Conservation (phyloP, 2,329 filamentous ascomycete genomes). For the Chaetomiaceae sp. region DNA sequence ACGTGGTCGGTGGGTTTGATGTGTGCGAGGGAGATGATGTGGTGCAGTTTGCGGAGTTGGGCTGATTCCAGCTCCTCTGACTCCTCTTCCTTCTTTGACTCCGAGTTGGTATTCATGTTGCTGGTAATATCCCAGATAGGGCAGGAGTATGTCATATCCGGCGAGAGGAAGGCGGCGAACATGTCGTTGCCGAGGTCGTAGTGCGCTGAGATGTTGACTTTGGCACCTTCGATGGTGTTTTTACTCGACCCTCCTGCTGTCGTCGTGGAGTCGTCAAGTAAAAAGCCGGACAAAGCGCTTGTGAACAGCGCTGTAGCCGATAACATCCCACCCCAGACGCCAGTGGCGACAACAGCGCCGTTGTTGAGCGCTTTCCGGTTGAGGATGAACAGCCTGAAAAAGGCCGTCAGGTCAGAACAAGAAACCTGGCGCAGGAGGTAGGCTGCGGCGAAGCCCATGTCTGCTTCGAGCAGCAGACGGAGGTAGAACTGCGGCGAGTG, state of each 20-base stretch:
- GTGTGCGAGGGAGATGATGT: conserved; percentile 61
- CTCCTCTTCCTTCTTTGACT: no score
- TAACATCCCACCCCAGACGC: no score
- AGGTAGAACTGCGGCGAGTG: conserved; percentile 53
- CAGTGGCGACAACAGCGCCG: conserved; percentile 58
- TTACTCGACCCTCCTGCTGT: background rate
- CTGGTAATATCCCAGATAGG: conserved; percentile 53
- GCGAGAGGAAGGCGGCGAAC: conserved; percentile 68
- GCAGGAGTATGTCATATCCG: conserved; percentile 75
- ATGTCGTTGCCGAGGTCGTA: conserved; percentile 75
- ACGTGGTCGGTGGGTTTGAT: conserved; percentile 64
- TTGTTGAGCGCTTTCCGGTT: conserved; percentile 63
- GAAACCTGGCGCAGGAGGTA: conserved; percentile 70
- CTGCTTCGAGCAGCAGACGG: conserved; percentile 62
- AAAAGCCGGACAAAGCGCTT: background rate
- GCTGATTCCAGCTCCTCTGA: conserved; percentile 61
- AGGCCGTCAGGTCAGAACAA: conserved; percentile 61
- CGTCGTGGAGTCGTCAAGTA: no score
- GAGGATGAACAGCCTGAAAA: conserved; percentile 70
- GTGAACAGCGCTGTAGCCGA: background rate
- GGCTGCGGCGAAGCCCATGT: conserved; percentile 71
- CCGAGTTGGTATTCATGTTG: no score
- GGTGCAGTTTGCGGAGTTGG: conserved; percentile 62
- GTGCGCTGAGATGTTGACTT: conserved; percentile 65
- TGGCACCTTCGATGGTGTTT: conserved; percentile 54